Conservation (phyloP, 164 flowering plant species). For the Protea cynaroides region DNA sequence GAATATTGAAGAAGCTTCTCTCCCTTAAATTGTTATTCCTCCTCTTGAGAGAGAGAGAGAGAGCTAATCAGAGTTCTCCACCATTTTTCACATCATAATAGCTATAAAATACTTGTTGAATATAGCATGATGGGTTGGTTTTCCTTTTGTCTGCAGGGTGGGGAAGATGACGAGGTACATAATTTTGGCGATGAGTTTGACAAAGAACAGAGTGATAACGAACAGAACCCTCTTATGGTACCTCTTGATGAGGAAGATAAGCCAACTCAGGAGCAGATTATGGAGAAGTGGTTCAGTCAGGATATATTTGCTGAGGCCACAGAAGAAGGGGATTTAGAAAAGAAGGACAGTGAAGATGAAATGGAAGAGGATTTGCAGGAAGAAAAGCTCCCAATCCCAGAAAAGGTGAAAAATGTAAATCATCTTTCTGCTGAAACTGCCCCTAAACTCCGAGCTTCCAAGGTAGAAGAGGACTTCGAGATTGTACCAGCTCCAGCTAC, state of each 20-base stretch:
- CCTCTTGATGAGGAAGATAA: constrained; percentile 46
- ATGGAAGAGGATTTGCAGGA: constrained; percentile 36
- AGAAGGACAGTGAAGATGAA: constrained; percentile 61
- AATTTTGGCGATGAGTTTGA: constrained; percentile 67
- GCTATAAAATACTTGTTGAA: no score
- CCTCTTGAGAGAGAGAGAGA: no score
- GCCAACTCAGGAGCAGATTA: constrained; percentile 62
- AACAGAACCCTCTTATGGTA: constrained; percentile 82
- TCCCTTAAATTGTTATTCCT: no score
- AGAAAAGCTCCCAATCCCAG: constrained; percentile 13
- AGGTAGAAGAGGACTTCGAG: constrained; percentile 62
- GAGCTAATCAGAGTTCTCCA: no score
- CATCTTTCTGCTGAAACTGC: constrained; percentile 4
- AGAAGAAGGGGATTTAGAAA: constrained; percentile 41
- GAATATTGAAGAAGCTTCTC: no score
- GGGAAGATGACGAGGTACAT: constrained; percentile 31
- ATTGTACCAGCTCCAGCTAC: constrained; percentile 80
- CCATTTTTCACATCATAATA: no score
- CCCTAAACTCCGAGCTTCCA: constrained; percentile 14
- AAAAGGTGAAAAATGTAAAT: constrained; percentile 19
- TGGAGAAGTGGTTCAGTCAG: constrained; percentile 79
- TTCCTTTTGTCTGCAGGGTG: constrained; percentile 32
- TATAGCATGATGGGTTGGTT: background rate
- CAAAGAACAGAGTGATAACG: constrained; percentile 39
- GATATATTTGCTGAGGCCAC: constrained; percentile 73